Percentiles rank a stretch among this genome's conserved stretches.
These are phyloP conservation scores for Cladophialophora immunda DNA, from an alignment of 2,329 filamentous ascomycete species.

Conservation along the genomic window DNA sequence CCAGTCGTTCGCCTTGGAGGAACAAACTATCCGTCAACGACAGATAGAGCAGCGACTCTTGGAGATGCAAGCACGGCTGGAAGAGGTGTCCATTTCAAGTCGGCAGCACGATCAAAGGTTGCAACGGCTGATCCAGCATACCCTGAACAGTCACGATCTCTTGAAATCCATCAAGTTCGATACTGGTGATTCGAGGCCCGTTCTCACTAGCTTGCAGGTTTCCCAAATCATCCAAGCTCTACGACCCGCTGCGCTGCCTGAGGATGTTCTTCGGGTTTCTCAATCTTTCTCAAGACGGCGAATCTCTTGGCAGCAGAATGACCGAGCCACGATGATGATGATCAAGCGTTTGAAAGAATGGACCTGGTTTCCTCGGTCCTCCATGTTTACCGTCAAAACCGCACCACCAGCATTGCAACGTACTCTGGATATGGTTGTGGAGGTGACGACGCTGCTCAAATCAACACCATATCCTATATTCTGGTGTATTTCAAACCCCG, in stretches of 20 bases:
- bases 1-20: background rate
- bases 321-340: background rate
- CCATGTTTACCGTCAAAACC: background rate
- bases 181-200: background rate
- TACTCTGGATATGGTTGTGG: background rate
- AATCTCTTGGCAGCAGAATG: background rate
- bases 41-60: background rate
- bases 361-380: background rate
- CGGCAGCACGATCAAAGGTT: background rate
- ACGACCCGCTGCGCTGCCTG: too few species aligned
- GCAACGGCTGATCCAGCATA: background rate
- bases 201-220: background rate
- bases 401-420: background rate
- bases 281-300: background rate
- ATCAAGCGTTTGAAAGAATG: background rate
- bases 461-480: background rate
- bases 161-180: background rate
- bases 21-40: background rate
- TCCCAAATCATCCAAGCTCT: background rate
- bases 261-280: background rate
- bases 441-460: background rate
- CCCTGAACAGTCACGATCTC: background rate
- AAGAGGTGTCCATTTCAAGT: background rate
- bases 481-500: background rate
- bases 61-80: background rate